Evolutionary conservation across 371 early-diverging fungal species (phyloP), one percentile per base, ranked within the genome.

Genomic region (Mortierella sp.): DNA sequence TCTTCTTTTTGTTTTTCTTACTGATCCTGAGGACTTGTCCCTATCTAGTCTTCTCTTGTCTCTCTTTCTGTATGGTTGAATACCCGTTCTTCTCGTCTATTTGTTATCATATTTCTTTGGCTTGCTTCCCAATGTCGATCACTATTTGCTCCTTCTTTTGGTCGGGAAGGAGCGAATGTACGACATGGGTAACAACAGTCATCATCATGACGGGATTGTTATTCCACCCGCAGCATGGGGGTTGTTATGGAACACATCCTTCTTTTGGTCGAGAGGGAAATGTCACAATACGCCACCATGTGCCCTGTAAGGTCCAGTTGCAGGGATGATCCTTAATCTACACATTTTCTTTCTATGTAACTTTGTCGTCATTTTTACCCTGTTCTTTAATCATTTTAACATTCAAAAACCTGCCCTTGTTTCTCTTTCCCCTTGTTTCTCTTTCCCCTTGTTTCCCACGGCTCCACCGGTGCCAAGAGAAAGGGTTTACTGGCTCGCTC

Each of bases 111-210:
- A 27, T 31, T 26, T 31, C 28, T 50, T 50, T 50, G 15, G 4
- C 17, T 28, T 23, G 21, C 11, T n/a, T 32, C 44, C 9, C 4
- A 14, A 37, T 48, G 21, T 19, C 37, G 5, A 17, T 17, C 23
- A 17, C 27, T 27, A 37, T 21, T 5, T 61, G 56, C 41, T 55
- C 49, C n/a, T 42, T 55, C 71, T 70, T 70, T 70, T 70, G 71
- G 71, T 70, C 71, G 71, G 50, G 71, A 59, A 48, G 39, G 32
- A 47, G 21, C 31, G 27, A 50, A 41, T 9, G 26, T 42, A 34
- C 27, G 8, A 37, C 21, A 21, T 43, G 19, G 30, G 27, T 15
- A 15, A 42, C 30, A 26, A 30, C 15, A 26, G 50, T 19, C 21
- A 44, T 14, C 21, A 19, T 21, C 44, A 19, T 44, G 5, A 2